These are phyloP conservation scores for Lasiodiplodia hormozganensis DNA, from an alignment of 2,329 filamentous ascomycete species.

Conservation along the genomic window DNA sequence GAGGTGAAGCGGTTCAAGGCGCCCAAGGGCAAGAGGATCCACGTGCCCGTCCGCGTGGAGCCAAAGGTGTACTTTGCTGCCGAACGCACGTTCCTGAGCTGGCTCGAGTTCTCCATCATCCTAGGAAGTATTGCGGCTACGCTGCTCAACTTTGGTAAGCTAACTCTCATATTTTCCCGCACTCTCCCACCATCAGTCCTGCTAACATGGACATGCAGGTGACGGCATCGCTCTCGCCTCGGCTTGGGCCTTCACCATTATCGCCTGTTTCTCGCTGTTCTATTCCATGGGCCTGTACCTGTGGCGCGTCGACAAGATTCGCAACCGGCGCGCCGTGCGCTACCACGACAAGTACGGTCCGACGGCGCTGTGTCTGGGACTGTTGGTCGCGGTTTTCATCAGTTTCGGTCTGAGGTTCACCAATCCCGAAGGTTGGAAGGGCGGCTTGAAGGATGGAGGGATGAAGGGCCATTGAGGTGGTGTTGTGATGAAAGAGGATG, in stretches of 20 bases:
- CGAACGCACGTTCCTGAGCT: constrained; percentile 93
- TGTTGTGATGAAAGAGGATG: neutral
- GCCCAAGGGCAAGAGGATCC: constrained; percentile 82
- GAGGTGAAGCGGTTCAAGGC: constrained; percentile 67
- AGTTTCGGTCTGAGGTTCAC: constrained; percentile 83
- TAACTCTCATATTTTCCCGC: neutral
- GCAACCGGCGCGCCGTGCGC: constrained; percentile 79
- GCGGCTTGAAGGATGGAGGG: constrained; percentile 50
- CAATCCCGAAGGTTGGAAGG: constrained; percentile 54
- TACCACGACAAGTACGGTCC: constrained; percentile 94
- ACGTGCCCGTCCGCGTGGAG: constrained; percentile 93
- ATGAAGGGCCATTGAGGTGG: constrained; percentile 16
- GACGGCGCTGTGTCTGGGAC: constrained; percentile 72
- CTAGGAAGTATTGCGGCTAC: constrained; percentile 65
- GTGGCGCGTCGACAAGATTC: constrained; percentile 86
- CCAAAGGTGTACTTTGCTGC: constrained; percentile 98
- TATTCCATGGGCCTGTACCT: constrained; percentile 87
- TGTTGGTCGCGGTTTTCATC: constrained; percentile 76
- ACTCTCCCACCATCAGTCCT: neutral
- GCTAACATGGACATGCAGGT: constrained; percentile 26
- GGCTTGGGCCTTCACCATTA: constrained; percentile 78
- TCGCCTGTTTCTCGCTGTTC: constrained; percentile 78
- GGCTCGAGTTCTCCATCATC: constrained; percentile 97
- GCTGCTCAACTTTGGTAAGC: constrained; percentile 45
- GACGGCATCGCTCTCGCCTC: constrained; percentile 45